These are phyloP conservation scores for Hanseniaspora clermontiae DNA, from an alignment of 805 yeast genomes.

Conservation along the genomic window DNA sequence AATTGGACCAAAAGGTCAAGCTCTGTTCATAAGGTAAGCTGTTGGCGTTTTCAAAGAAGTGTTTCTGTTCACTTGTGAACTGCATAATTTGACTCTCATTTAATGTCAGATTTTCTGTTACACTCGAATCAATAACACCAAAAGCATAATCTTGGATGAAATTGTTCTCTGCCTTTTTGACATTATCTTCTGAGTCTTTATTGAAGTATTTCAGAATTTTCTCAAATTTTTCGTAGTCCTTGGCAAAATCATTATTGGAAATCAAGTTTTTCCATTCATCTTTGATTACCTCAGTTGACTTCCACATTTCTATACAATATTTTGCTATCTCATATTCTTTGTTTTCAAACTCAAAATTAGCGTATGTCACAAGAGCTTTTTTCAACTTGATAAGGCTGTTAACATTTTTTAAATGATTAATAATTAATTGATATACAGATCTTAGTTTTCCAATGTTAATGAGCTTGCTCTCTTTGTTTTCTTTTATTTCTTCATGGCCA, in stretches of 20 bases:
- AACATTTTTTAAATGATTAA: background rate
- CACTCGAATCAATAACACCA: background rate
- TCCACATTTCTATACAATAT: background rate
- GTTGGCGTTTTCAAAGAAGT: background rate
- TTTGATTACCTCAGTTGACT: background rate
- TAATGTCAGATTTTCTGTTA: background rate
- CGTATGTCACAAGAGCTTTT: background rate
- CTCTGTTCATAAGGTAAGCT: background rate
- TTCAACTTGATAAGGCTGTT: background rate
- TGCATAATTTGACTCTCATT: background rate
- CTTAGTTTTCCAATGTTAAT: background rate
- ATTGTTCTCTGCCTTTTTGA: no score
- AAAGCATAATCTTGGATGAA: background rate
- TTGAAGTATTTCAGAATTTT: background rate
- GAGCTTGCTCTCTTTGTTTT: background rate
- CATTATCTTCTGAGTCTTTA: background rate
- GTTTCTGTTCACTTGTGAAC: no score
- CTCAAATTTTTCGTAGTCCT: background rate
- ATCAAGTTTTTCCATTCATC: background rate
- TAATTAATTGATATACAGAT: background rate
- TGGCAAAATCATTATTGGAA: background rate
- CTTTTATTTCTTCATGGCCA: background rate
- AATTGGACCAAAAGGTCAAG: slow-evolving; percentile 72
- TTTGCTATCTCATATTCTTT: background rate
- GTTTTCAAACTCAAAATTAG: background rate